These are phyloP conservation scores for Aspergillus sp. DNA, from an alignment of 2,329 filamentous ascomycete species.

Conservation along the genomic window DNA sequence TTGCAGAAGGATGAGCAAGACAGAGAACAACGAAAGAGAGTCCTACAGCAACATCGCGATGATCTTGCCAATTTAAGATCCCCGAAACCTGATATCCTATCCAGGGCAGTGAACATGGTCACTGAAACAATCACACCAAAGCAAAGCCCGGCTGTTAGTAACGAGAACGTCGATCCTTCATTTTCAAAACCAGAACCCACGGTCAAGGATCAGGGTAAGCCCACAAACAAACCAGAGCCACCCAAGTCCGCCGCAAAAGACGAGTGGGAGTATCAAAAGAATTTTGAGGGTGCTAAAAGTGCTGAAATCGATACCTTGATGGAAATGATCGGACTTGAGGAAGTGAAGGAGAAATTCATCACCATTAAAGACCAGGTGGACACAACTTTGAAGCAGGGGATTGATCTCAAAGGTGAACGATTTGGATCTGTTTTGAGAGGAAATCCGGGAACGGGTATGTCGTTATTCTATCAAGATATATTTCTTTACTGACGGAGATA, in stretches of 20 bases:
- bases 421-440: conserved; percentile 62
- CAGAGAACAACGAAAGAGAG: conserved; percentile 13
- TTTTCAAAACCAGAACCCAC: too few relatives aligned
- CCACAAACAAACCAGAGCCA: not conserved
- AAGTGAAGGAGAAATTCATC: conserved; percentile 62
- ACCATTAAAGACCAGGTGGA: conserved; percentile 61
- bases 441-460: conserved; percentile 67
- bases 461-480: not conserved
- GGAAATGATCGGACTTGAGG: conserved; percentile 66
- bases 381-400: conserved; percentile 52
- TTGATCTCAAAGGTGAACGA: conserved; percentile 54
- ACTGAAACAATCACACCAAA: not conserved
- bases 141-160: too few relatives aligned
- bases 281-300: conserved; percentile 47
- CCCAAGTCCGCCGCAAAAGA: conserved; percentile 30
- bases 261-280: conserved; percentile 62
- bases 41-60: conserved; percentile 13
- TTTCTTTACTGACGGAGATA: conserved; percentile 12
- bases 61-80: conserved; percentile 12
- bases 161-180: too few relatives aligned
- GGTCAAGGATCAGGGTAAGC: too few relatives aligned
- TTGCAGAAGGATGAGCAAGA: conserved; percentile 12
- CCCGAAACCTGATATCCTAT: not conserved
- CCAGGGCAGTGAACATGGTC: not conserved
- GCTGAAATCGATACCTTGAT: conserved; percentile 59